Percentiles rank a stretch among this genome's conserved stretches.
These are phyloP conservation scores for Oehlia diaphana DNA, from an alignment of 192 early-diverging fungal genomes.

Conservation along the genomic window DNA sequence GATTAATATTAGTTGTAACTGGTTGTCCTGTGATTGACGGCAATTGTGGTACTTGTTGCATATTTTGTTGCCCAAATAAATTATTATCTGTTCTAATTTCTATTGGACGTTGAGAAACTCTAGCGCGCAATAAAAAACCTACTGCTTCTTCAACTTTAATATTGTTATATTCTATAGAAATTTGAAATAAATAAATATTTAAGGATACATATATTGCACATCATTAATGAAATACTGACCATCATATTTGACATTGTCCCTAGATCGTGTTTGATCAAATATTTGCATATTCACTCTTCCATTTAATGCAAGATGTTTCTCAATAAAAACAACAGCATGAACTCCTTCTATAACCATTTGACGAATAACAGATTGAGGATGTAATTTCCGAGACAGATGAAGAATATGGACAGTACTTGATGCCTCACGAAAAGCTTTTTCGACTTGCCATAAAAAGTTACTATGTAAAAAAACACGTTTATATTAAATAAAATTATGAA, in stretches of 20 bases:
- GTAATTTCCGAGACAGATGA: slow-evolving; percentile 31
- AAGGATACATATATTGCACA: neutral
- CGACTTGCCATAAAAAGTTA: slow-evolving; percentile 30
- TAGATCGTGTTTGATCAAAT: slow-evolving; percentile 28
- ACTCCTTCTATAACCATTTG: slow-evolving; percentile 38
- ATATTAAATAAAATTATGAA: neutral
- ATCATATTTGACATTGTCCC: slow-evolving; percentile 37
- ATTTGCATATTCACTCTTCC: slow-evolving; percentile 32
- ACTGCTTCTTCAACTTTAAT: slow-evolving; percentile 35
- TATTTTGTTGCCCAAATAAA: slow-evolving; percentile 19
- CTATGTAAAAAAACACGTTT: slow-evolving; percentile 11
- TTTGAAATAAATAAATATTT: neutral
- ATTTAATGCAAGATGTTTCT: slow-evolving; percentile 15
- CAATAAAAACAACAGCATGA: slow-evolving; percentile 31
- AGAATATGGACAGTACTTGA: slow-evolving; percentile 28
- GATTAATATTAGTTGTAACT: neutral
- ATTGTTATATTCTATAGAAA: slow-evolving; percentile 31
- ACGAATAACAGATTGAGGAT: slow-evolving; percentile 29
- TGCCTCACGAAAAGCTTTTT: slow-evolving; percentile 31
- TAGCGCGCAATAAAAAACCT: slow-evolving; percentile 23
- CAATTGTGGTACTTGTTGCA: slow-evolving; percentile 10
- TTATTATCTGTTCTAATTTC: slow-evolving; percentile 19
- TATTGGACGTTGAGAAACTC: slow-evolving; percentile 5
- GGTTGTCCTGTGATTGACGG: slow-evolving; percentile 9
- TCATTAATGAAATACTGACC: slow-evolving; percentile 21